Base-by-base conservation (phyloP, 2,329 filamentous ascomycete genomes). In the Trichoderma sp. region DNA sequence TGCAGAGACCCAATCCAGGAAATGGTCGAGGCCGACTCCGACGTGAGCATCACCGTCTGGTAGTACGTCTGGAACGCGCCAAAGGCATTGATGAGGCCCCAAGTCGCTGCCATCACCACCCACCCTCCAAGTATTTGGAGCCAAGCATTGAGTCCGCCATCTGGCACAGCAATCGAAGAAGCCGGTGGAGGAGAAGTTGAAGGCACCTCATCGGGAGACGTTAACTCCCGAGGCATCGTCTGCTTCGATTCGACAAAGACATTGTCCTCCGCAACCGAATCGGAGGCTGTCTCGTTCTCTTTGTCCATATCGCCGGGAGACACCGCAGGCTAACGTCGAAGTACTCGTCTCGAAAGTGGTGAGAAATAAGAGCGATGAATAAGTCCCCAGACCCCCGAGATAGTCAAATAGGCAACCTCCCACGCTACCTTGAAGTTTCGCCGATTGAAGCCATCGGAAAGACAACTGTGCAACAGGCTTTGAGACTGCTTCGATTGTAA, bases 21-120 rank as follows among this genome's bases (percentile, higher is more conserved):
- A 9, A 67, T 78, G 70, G 19, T 71, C 50, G 64, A 70, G 57
- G 70, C 83, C 7, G 57, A 59, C 57, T 50, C 67, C 47, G 76
- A 68, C 5, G 65, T 67, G 12, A 70, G 60, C 44, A 24, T 56
- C 72, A 15, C 75, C 76, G 44, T 74, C 76, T 64, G 75, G 69
- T 87, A 87, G 74, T 85, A 85, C 2, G 80, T 80, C 68, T 87
- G 83, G 68, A 83, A 87, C 1, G 82, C 79, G 5, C 83, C 82
- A 63, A 84, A 87, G 7, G 81, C 70, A 62, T 72, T 76, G 44
- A 76, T 63, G 5, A 79, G 70, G 1, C 78, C 76, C 80, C 85
- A 88, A 0, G 84, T 84, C 68, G 63, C 19, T 51, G 48, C 48
- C 17, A 52, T 19, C 34, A 64, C 2, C 10, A 50, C 43, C 41